These are phyloP conservation scores for Phytophthora citricola DNA, from an alignment of 352 stramenopile species.

Conservation along the genomic window DNA sequence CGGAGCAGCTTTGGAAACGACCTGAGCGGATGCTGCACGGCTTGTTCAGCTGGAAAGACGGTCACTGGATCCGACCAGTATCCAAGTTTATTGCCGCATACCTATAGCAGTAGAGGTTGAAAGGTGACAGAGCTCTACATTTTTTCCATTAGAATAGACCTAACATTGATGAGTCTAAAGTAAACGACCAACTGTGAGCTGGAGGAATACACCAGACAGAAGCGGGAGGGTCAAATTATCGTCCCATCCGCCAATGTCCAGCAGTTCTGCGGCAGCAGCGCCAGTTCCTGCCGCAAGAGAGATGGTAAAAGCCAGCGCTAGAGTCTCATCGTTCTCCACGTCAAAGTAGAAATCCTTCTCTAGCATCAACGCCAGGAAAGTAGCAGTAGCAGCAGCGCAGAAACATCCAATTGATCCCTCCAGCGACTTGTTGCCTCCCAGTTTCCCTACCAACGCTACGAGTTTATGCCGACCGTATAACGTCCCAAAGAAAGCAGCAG, in stretches of 20 bases:
- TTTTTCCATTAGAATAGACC: conserved; percentile 32
- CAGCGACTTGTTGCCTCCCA: conserved; percentile 48
- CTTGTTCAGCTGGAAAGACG: conserved; percentile 76
- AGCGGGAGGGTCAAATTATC: conserved; percentile 69
- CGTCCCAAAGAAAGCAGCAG: conserved; percentile 54
- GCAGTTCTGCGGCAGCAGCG: conserved; percentile 47
- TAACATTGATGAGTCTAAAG: conserved; percentile 21
- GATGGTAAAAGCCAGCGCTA: conserved; percentile 14
- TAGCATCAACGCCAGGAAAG: conserved; percentile 25
- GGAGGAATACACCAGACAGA: conserved; percentile 48
- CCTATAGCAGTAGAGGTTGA: conserved; percentile 27
- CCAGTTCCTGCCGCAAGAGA: conserved; percentile 37
- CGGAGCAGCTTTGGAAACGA: conserved; percentile 66
- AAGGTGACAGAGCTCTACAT: conserved; percentile 6
- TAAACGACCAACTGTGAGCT: conserved; percentile 29
- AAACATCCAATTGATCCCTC: conserved; percentile 57
- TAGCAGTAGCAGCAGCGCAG: conserved; percentile 29
- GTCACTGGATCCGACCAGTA: conserved; percentile 79
- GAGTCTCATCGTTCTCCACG: background rate
- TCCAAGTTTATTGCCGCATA: conserved; percentile 71
- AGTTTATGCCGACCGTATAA: conserved; percentile 50
- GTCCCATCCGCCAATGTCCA: conserved; percentile 58
- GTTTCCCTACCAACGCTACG: conserved; percentile 20
- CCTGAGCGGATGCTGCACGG: conserved; percentile 61
- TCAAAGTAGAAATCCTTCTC: conserved; percentile 42